Evolutionary conservation across 768 basidiomycete species (phyloP), one percentile per base, ranked within the genome.

Genomic region (Lactarius sanguifluus): DNA sequence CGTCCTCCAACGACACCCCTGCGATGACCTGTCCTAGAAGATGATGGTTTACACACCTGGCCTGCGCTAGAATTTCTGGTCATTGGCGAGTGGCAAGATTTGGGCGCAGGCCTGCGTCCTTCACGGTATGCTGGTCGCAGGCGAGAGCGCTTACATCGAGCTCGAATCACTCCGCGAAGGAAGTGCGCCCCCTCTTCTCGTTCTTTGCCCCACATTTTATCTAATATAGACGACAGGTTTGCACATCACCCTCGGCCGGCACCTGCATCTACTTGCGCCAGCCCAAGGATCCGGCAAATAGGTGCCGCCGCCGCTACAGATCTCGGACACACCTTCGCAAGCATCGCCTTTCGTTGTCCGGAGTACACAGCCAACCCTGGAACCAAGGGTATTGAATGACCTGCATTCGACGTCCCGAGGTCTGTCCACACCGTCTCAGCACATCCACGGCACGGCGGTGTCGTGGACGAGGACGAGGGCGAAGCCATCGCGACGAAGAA

Each of bases 361-460:
- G 92, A 93, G 71, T 93, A 92, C 69, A 83, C 84, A 38, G 84
- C 92, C 10, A 82, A 81, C 9, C 89, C 90, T 0, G 90, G 89
- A 20, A 81, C 81, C 3, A 91, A 93, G 72, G 92, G 91, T 25
- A 82, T 92, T 2, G 92, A 92, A 1, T 85, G 83, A 71, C 81
- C 93, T 13, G 89, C 91, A 13, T 87, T 94, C 69, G 88, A 93
- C 73, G 85, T 92, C n/a, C 92, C 92, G 5, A 80, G 77, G 57
- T 76, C 80, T 64, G 86, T 89, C 1, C 80, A 86, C 62, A 86
- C 87, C 3, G 85, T 89, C 16, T 83, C 80, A 64, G 89, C 87
- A 30, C 90, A 89, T 6, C 71, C 76, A 4, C 80, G 88, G 9
- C 74, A 85, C 23, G 85, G 83, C 20, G 82, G 80, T 66, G 81